A percentile compares a stretch with the other conserved stretches of the same genome.
Conservation (phyloP, 345 rosid genomes). For the Angophora floribunda region DNA sequence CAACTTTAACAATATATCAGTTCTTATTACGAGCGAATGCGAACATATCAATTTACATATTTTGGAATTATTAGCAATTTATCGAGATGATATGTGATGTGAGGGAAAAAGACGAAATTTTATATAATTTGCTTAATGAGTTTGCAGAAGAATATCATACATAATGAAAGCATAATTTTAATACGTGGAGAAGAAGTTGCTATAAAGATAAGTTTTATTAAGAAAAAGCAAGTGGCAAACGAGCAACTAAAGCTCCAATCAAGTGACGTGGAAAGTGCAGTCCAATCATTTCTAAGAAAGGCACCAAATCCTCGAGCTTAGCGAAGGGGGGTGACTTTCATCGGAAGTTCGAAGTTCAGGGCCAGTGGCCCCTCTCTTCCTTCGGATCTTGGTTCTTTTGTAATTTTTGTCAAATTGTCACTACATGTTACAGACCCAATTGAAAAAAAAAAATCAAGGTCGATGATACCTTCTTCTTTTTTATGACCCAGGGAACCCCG, state of each 20-base stretch:
- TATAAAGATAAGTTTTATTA: neutral
- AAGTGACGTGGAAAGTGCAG: neutral
- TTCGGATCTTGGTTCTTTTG: too few species aligned
- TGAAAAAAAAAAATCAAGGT: too few species aligned
- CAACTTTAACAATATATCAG: neutral
- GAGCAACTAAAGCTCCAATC: neutral
- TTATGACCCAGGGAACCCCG: too few species aligned
- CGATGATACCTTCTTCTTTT: too few species aligned
- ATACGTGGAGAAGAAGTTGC: neutral
- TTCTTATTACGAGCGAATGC: fast-evolving
- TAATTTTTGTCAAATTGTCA: too few species aligned
- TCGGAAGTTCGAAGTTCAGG: too few species aligned
- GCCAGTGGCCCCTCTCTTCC: too few species aligned
- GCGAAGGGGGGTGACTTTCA: too few species aligned
- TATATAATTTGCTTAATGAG: neutral
- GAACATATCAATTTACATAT: neutral
- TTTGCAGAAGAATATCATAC: neutral
- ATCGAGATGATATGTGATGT: neutral
- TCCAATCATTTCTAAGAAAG: too few species aligned
- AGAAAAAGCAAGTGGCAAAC: neutral
- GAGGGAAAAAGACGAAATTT: neutral
- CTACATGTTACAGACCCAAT: too few species aligned
- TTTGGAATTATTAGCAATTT: neutral
- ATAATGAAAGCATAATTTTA: neutral
- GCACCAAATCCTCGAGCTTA: too few species aligned